Evolutionary conservation across 176 grass and related monocot species (phyloP).

Genomic region (Aegilops tauschii): DNA sequence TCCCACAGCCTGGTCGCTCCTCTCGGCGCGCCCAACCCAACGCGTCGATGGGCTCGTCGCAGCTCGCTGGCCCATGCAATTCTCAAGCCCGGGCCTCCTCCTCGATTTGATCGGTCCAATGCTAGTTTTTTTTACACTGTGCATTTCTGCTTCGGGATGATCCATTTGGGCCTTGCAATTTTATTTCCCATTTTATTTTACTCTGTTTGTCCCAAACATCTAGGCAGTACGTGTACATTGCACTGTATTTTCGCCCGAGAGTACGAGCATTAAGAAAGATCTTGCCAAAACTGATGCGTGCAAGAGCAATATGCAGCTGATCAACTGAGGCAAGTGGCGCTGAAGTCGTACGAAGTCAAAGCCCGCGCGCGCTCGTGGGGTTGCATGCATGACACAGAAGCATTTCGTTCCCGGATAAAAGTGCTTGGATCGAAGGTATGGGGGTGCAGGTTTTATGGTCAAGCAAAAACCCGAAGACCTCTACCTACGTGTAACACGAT

Average conservation of each 20-base stretch:
- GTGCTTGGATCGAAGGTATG: too few species aligned
- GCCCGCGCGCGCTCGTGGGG: background rate
- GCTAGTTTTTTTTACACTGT: background rate
- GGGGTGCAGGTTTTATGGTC: background rate
- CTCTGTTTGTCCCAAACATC: background rate
- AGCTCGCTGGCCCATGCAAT: background rate
- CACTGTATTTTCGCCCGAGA: background rate
- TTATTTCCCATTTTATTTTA: background rate
- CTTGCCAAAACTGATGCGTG: background rate
- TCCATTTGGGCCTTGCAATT: background rate
- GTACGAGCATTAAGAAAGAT: slow-evolving; percentile 21
- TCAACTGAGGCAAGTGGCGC: background rate
- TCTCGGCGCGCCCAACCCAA: slow-evolving; percentile 14
- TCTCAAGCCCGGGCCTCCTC: background rate
- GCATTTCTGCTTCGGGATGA: background rate
- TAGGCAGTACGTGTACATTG: slow-evolving; percentile 27
- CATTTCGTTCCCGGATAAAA: background rate
- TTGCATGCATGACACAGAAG: background rate
- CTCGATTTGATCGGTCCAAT: background rate
- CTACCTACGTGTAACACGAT: background rate
- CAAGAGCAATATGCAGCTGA: background rate
- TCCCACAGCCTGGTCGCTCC: background rate
- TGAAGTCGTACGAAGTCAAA: background rate
- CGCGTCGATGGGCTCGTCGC: slow-evolving; percentile 17
- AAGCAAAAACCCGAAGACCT: background rate